Conservation (phyloP, 805 yeast genomes). For the Candida chauliodis region DNA sequence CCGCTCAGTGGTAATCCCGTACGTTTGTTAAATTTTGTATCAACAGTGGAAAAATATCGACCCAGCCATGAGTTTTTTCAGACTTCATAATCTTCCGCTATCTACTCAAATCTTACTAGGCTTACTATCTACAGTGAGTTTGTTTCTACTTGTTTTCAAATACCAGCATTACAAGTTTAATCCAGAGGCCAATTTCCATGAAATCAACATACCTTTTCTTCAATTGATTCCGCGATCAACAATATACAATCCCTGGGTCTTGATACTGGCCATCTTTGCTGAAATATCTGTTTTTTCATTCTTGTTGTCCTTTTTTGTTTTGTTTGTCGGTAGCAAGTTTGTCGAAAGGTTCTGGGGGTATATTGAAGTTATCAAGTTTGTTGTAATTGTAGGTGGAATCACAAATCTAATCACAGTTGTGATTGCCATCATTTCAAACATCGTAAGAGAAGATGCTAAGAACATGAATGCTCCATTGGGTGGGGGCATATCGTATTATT, state of each 20-base stretch:
- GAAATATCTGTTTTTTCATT: slow-evolving; percentile 51
- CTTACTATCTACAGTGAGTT: slow-evolving; percentile 37
- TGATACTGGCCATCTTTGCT: slow-evolving; percentile 60
- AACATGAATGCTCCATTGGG: slow-evolving; percentile 45
- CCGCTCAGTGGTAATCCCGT: too few species aligned
- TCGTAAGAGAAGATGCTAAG: slow-evolving; percentile 29
- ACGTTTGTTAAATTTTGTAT: too few species aligned
- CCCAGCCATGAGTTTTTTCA: slow-evolving; percentile 12
- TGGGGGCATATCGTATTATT: slow-evolving; percentile 49
- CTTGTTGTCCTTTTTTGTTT: slow-evolving; percentile 32
- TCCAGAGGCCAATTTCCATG: slow-evolving; percentile 22
- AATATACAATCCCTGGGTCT: slow-evolving; percentile 60
- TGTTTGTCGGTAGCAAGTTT: slow-evolving; percentile 42
- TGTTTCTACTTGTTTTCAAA: slow-evolving; percentile 41
- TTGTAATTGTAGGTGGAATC: slow-evolving; percentile 49
- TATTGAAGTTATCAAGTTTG: slow-evolving; percentile 47
- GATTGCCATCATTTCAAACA: slow-evolving; percentile 34
- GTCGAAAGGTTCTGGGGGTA: slow-evolving; percentile 52
- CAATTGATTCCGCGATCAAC: slow-evolving; percentile 63
- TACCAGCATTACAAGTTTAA: slow-evolving; percentile 22
- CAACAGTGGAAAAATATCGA: too few species aligned
- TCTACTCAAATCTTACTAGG: slow-evolving; percentile 46
- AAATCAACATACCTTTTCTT: slow-evolving; percentile 50
- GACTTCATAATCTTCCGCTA: slow-evolving; percentile 30
- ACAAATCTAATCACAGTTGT: slow-evolving; percentile 55